Evolutionary conservation across 208 protist species (phyloP).

Genomic region (Leishmania major): DNA sequence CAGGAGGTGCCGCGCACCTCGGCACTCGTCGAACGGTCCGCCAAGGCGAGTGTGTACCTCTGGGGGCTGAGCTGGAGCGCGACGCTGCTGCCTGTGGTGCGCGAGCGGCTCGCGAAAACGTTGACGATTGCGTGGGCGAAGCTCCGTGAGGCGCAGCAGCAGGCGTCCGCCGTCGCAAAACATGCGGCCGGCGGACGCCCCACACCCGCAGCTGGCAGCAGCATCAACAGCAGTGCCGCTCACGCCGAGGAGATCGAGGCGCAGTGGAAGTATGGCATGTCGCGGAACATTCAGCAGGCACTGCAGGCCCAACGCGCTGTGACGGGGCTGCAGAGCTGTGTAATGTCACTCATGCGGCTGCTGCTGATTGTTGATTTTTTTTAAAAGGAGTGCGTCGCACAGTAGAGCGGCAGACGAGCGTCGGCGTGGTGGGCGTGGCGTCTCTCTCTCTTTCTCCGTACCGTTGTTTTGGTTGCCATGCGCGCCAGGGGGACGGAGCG

Average conservation of each 20-base stretch:
- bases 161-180: neutral
- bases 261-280: slow-evolving; percentile 11
- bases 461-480: neutral
- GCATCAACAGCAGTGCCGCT: neutral
- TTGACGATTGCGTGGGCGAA: slow-evolving; percentile 40
- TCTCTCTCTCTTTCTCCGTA: neutral
- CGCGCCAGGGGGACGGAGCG: neutral
- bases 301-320: slow-evolving; percentile 37
- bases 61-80: slow-evolving; percentile 49
- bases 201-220: neutral
- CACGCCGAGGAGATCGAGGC: slow-evolving; percentile 18
- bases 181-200: neutral
- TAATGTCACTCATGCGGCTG: slow-evolving; percentile 65
- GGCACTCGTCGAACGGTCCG: slow-evolving; percentile 47
- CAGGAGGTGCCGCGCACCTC: slow-evolving; percentile 69
- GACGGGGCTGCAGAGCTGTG: slow-evolving; percentile 65
- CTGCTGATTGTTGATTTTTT: slow-evolving; percentile 75
- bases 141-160: slow-evolving; percentile 36
- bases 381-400: slow-evolving; percentile 17
- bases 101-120: slow-evolving; percentile 55
- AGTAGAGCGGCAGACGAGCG: neutral
- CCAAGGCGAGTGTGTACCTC: slow-evolving; percentile 68
- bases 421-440: neutral
- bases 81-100: slow-evolving; percentile 47
- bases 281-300: slow-evolving; percentile 14